Conservation (phyloP, 2,329 filamentous ascomycete genomes). For the Ophiostoma quercus region DNA sequence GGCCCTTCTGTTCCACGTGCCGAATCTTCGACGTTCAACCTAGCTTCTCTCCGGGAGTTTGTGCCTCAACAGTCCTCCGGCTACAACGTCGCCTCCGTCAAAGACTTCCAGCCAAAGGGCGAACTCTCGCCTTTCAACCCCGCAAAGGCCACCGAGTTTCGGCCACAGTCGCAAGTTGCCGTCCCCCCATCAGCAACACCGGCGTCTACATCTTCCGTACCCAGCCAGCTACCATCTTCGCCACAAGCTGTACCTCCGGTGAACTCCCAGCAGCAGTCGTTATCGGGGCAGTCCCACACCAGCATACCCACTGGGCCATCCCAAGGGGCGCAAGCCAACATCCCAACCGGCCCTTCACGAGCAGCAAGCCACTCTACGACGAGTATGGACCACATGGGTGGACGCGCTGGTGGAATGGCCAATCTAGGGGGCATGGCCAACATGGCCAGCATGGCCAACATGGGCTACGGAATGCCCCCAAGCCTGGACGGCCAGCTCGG, state of each 20-base stretch:
- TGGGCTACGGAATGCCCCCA: slow-evolving; percentile 18
- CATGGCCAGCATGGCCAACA: neutral
- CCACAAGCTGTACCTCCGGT: slow-evolving; percentile 14
- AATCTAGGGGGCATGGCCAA: slow-evolving; percentile 37
- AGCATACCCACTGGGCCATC: slow-evolving; percentile 24
- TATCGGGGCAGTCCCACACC: neutral
- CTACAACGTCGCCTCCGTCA: slow-evolving; percentile 23
- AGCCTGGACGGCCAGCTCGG: slow-evolving; percentile 20
- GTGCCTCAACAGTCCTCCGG: slow-evolving; percentile 24
- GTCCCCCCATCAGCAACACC: slow-evolving; percentile 21
- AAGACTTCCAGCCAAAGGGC: slow-evolving; percentile 25
- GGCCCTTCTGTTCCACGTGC: slow-evolving; percentile 20
- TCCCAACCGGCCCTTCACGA: slow-evolving; percentile 26
- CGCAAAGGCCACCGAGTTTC: slow-evolving; percentile 27
- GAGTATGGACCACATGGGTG: slow-evolving; percentile 46
- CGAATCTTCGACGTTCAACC: slow-evolving; percentile 44
- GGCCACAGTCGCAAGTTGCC: slow-evolving; percentile 23
- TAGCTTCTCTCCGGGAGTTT: slow-evolving; percentile 49
- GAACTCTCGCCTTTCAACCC: slow-evolving; percentile 28
- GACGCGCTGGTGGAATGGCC: slow-evolving; percentile 11
- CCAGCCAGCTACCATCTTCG: slow-evolving; percentile 19
- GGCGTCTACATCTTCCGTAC: slow-evolving; percentile 7
- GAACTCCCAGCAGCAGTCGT: slow-evolving; percentile 17
- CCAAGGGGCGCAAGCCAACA: slow-evolving; percentile 18
- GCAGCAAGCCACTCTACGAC: slow-evolving; percentile 14